Conservation (phyloP, 768 basidiomycete genomes). For the Solioccasus polychromus region DNA sequence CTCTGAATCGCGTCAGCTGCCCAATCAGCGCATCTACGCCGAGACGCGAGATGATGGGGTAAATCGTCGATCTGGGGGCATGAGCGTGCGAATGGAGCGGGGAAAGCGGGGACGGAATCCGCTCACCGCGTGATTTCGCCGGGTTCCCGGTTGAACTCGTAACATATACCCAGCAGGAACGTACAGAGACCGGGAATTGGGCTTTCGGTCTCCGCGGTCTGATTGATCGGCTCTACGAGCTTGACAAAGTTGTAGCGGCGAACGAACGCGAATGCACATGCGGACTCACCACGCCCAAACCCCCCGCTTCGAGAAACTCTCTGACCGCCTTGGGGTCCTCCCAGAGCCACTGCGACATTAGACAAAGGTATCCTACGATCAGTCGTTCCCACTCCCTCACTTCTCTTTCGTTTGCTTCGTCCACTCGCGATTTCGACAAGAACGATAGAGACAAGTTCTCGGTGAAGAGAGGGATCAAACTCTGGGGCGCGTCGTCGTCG, state of each 20-base stretch:
- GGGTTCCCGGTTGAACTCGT: slow-evolving; percentile 94
- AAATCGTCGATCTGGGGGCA: slow-evolving; percentile 68
- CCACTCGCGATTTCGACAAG: slow-evolving; percentile 62
- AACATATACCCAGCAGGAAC: slow-evolving; percentile 90
- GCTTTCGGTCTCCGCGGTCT: slow-evolving; percentile 79
- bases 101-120: background rate
- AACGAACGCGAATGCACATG: background rate
- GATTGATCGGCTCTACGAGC: slow-evolving; percentile 95
- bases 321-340: slow-evolving; percentile 86
- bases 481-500: slow-evolving; percentile 65
- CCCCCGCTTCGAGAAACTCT: slow-evolving; percentile 88
- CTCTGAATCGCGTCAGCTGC: slow-evolving; percentile 81
- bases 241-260: slow-evolving; percentile 26
- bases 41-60: slow-evolving; percentile 87
- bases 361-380: slow-evolving; percentile 78
- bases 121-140: slow-evolving; percentile 90
- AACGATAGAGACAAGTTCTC: slow-evolving; percentile 90
- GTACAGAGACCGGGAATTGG: slow-evolving; percentile 88
- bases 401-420: slow-evolving; percentile 56
- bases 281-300: slow-evolving; percentile 78
- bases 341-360: slow-evolving; percentile 94
- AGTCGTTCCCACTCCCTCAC: slow-evolving; percentile 88
- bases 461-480: slow-evolving; percentile 77
- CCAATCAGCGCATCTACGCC: slow-evolving; percentile 87
- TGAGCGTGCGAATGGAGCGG: background rate